These are phyloP conservation scores for Syncephalastrum monosporum DNA, from an alignment of 371 early-diverging fungal genomes.

Conservation along the genomic window DNA sequence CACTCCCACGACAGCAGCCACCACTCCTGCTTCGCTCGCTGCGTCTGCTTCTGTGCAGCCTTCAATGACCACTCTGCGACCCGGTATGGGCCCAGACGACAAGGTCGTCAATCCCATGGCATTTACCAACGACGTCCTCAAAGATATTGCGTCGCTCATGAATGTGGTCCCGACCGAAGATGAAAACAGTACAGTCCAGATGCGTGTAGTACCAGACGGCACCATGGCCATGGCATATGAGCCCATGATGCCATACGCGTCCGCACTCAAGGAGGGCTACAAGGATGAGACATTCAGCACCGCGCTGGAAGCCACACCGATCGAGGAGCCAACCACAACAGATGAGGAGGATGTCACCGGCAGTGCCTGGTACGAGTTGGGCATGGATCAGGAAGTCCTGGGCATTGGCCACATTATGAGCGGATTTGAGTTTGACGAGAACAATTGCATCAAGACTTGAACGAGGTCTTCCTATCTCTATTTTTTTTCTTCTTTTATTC, in stretches of 20 bases:
- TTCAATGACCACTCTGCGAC: conserved; percentile 13
- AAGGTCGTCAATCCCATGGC: conserved; percentile 29
- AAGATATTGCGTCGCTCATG: conserved; percentile 31
- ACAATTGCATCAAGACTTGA: neutral
- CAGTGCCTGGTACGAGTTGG: conserved; percentile 33
- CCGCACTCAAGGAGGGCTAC: conserved; percentile 36
- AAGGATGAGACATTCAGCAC: conserved; percentile 29
- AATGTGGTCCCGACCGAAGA: neutral
- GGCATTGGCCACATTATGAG: conserved; percentile 18
- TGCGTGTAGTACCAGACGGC: neutral
- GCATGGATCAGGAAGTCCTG: conserved; percentile 34
- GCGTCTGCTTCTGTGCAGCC: conserved; percentile 2
- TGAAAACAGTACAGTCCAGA: neutral
- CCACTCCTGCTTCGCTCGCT: neutral
- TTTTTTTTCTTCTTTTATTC: neutral
- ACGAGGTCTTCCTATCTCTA: neutral
- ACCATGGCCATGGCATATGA: conserved; percentile 15
- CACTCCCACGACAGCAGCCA: neutral
- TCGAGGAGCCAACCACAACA: conserved; percentile 12
- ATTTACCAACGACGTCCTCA: conserved; percentile 37
- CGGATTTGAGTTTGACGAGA: conserved; percentile 34
- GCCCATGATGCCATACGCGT: conserved; percentile 1
- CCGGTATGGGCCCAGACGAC: conserved; percentile 37
- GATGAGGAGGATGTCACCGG: conserved; percentile 7
- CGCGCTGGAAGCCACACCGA: conserved; percentile 6